Evolutionary conservation across 75 land plant genomes (phyloP).

Genomic region (Picea sitchensis): DNA sequence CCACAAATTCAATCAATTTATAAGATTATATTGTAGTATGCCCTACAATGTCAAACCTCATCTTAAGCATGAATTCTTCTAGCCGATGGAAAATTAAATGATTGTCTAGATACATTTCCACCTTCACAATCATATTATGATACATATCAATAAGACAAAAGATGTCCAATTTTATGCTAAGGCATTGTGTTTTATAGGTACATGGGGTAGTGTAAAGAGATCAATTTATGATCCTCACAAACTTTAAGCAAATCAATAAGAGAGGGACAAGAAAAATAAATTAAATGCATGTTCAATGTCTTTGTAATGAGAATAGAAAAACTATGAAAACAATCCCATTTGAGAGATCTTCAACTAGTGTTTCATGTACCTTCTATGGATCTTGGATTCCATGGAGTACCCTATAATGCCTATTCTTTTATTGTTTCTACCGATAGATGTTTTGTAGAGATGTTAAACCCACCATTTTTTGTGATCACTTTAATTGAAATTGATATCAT

Average conservation of each 20-base stretch:
- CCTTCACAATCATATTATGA: constrained; percentile 40
- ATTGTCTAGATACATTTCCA: constrained; percentile 39
- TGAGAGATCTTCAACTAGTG: too few species aligned
- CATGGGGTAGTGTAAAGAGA: constrained; percentile 29
- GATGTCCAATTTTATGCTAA: constrained; percentile 47
- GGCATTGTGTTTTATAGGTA: constrained; percentile 40
- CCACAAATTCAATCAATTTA: too few species aligned
- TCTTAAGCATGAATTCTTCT: constrained; percentile 43
- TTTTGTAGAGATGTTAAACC: too few species aligned
- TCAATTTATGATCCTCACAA: constrained; percentile 31
- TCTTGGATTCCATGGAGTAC: too few species aligned
- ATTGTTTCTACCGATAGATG: too few species aligned
- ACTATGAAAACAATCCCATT: too few species aligned
- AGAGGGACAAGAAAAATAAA: constrained; percentile 33
- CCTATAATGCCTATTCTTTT: too few species aligned
- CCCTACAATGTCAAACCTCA: background rate
- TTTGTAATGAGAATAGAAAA: constrained; percentile 52
- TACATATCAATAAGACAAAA: constrained; percentile 44
- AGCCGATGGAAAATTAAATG: constrained; percentile 46
- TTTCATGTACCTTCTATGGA: too few species aligned
- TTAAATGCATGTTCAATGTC: constrained; percentile 28
- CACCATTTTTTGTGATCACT: too few species aligned
- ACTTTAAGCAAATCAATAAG: constrained; percentile 44
- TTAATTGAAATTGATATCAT: too few species aligned
- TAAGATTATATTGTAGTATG: too few species aligned